Percentiles rank a stretch among this genome's conserved stretches.
Conservation (phyloP, 2,329 filamentous ascomycete species). For the Penicillium frequentans region DNA sequence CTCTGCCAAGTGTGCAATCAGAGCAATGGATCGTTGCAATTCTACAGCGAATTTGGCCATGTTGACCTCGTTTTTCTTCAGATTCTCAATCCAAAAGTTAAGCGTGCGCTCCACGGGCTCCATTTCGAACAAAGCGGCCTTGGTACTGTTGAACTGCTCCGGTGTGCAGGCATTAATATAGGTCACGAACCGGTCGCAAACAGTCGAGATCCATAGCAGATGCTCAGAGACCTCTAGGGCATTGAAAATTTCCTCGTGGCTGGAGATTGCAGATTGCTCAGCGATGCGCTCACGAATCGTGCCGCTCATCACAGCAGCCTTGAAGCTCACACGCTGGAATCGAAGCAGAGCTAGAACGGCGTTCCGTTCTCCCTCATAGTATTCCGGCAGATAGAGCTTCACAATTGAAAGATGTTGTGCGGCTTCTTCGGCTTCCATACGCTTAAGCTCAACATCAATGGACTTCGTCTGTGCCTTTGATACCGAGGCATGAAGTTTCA, state of each 20-base stretch:
- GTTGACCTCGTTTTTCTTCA: slow-evolving; percentile 82
- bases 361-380: slow-evolving; percentile 75
- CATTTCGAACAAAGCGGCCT: slow-evolving; percentile 79
- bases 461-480: slow-evolving; percentile 92
- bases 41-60: slow-evolving; percentile 79
- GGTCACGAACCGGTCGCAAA: slow-evolving; percentile 81
- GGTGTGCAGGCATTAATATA: slow-evolving; percentile 76
- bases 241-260: slow-evolving; percentile 74
- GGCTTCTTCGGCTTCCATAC: slow-evolving; percentile 85
- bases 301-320: slow-evolving; percentile 73
- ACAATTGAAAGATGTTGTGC: slow-evolving; percentile 85
- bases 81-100: slow-evolving; percentile 81
- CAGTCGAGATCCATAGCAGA: slow-evolving; percentile 76
- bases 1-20: slow-evolving; percentile 83
- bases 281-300: slow-evolving; percentile 78
- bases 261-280: slow-evolving; percentile 64
- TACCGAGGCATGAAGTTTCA: slow-evolving; percentile 87
- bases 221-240: slow-evolving; percentile 82
- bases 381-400: slow-evolving; percentile 83
- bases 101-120: slow-evolving; percentile 88
- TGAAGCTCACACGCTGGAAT: slow-evolving; percentile 86
- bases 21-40: slow-evolving; percentile 77
- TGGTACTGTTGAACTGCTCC: slow-evolving; percentile 75
- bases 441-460: slow-evolving; percentile 84
- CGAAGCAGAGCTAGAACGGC: slow-evolving; percentile 85